Base-by-base conservation (phyloP, 805 yeast species). In the Wickerhamomyces rabaulensis region DNA sequence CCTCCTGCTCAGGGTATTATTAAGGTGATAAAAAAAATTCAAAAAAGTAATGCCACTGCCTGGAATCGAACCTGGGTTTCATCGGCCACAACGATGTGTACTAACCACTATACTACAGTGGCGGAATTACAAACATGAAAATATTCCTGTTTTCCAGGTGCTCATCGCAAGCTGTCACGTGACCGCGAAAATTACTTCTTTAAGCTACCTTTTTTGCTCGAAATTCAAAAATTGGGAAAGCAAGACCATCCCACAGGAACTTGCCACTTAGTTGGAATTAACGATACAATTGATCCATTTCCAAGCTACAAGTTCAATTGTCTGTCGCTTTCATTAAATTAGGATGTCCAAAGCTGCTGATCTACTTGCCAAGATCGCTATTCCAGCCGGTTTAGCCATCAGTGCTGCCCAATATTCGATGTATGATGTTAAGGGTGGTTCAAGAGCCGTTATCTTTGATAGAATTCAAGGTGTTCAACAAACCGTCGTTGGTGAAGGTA, bases 351-450 rank as follows among this genome's bases (percentile, higher is more conserved):
- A 67, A 59, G 45, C 66, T 25, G 72, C 70, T 31, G 74, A 71
- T 42, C 44, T 62, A 20, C 60, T 71, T 49, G 67, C 76, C 37
- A 67, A 60, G 56, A 65, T 87, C 48, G 92, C 92, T 4, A 65
- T 84, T 31, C 94, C 94, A 9, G 75, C 77, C 4, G 91, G 91
- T 59, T 61, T 83, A 13, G 82, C 85, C 19, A 64, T 83, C 43
- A 73, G 88, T 33, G 82, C 85, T 10, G 85, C 84, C 9, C 92
- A 89, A 62, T 80, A 85, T 57, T 82, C 97, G 25, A 73, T 94
- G 69, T 94, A 89, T 64, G 98, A 94, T 62, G 99, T 94, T 35
- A 82, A 85, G 62, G 99, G 99, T 50, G 99, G 99, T 46, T 79
- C 87, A 48, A 77, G 99, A 64, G 99, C 97, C 21, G 96, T 94